Conservation (phyloP, 768 basidiomycete genomes). For the Scleroderma bovista region DNA sequence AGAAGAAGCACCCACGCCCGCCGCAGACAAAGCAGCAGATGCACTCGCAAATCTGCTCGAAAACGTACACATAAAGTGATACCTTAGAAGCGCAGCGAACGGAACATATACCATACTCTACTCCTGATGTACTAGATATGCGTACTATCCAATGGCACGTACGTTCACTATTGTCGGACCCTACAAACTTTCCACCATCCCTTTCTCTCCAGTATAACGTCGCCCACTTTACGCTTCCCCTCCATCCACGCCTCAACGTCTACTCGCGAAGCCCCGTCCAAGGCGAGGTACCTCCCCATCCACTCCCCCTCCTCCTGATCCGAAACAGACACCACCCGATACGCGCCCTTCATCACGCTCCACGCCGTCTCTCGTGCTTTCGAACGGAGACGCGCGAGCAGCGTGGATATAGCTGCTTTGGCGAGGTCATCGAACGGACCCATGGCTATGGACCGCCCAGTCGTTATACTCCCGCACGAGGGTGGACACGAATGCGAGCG, state of each 20-base stretch:
- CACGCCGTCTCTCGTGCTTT: slow-evolving; percentile 54
- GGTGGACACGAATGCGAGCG: slow-evolving; percentile 12
- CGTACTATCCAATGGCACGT: not conserved
- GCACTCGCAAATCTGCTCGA: slow-evolving; percentile 61
- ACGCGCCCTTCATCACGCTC: slow-evolving; percentile 53
- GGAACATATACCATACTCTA: not conserved
- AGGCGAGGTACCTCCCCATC: slow-evolving; percentile 44
- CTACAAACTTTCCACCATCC: slow-evolving; percentile 62
- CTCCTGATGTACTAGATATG: not conserved
- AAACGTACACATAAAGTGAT: slow-evolving; percentile 51
- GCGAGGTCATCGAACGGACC: slow-evolving; percentile 22
- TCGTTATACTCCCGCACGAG: not conserved
- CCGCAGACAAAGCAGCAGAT: slow-evolving; percentile 37
- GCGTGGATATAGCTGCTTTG: slow-evolving; percentile 36
- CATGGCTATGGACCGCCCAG: not conserved
- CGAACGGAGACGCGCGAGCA: slow-evolving; percentile 43
- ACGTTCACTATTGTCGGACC: slow-evolving; percentile 25
- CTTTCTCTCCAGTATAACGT: slow-evolving; percentile 52
- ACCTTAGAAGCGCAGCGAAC: no score
- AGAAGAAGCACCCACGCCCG: slow-evolving; percentile 18
- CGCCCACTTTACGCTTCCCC: slow-evolving; percentile 35
- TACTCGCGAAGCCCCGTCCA: slow-evolving; percentile 33
- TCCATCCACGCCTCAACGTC: slow-evolving; percentile 52
- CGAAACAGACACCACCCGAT: slow-evolving; percentile 49
- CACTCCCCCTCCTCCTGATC: slow-evolving; percentile 40